These are phyloP conservation scores for Candida xyloterini DNA, from an alignment of 805 yeast genomes.

Conservation along the genomic window DNA sequence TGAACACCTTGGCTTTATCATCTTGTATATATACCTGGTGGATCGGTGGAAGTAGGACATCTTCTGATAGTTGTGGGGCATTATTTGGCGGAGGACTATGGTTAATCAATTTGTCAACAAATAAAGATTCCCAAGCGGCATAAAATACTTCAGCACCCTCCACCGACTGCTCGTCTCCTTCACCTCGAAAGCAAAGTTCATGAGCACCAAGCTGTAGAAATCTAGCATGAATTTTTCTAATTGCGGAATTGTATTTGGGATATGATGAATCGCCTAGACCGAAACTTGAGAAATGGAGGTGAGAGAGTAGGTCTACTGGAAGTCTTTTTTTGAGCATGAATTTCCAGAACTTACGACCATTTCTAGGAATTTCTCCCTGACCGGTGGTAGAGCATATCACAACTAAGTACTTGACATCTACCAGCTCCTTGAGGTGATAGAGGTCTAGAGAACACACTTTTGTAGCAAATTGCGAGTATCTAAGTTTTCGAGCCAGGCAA, in stretches of 20 bases:
- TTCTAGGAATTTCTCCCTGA: conserved; percentile 88
- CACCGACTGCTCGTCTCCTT: conserved; percentile 81
- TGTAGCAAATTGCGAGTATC: conserved; percentile 50
- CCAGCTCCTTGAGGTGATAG: conserved; percentile 52
- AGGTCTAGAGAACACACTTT: conserved; percentile 55
- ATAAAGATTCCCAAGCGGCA: conserved; percentile 63
- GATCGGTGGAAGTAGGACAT: conserved; percentile 39
- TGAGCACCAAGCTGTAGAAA: conserved; percentile 76
- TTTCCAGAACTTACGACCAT: conserved; percentile 71
- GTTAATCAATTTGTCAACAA: conserved; percentile 37
- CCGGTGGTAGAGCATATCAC: conserved; percentile 88
- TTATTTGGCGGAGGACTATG: conserved; percentile 36
- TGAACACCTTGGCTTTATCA: conserved; percentile 30
- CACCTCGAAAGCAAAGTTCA: conserved; percentile 72
- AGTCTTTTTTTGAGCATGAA: conserved; percentile 66
- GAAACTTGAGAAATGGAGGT: conserved; percentile 64
- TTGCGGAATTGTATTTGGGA: conserved; percentile 85
- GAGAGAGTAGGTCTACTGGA: conserved; percentile 55
- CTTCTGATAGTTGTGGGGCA: conserved; percentile 31
- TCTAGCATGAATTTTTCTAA: conserved; percentile 75
- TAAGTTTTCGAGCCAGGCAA: conserved; percentile 52
- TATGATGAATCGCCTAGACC: conserved; percentile 95
- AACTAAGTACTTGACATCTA: conserved; percentile 46
- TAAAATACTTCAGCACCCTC: conserved; percentile 77
- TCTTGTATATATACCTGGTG: conserved; percentile 29